These are phyloP conservation scores for Plasmodium sp. DNA, from an alignment of 169 alveolate species.

Conservation along the genomic window DNA sequence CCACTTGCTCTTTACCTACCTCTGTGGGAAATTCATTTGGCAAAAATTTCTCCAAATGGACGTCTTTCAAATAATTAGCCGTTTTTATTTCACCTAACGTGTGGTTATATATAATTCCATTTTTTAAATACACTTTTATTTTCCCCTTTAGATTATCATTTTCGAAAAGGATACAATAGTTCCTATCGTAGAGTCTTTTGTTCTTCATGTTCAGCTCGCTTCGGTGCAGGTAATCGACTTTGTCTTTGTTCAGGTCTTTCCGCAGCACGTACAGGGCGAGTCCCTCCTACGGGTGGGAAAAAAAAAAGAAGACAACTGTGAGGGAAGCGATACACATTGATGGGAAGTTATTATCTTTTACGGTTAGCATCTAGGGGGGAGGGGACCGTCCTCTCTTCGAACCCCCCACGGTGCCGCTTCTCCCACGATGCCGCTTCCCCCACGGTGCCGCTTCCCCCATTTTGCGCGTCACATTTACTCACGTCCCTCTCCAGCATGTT, in stretches of 20 bases:
- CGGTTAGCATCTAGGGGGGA: background rate
- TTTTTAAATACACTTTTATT: conserved; percentile 62
- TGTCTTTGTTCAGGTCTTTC: conserved; percentile 29
- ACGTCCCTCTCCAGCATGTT: conserved; percentile 47
- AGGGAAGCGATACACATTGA: background rate
- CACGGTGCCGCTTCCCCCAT: background rate
- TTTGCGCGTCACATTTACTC: background rate
- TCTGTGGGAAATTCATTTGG: background rate
- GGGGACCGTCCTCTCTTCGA: background rate
- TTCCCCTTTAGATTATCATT: conserved; percentile 63
- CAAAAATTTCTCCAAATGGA: background rate
- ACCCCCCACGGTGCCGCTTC: no score
- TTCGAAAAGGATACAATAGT: conserved; percentile 48
- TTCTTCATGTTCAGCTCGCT: conserved; percentile 47
- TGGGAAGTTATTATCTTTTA: background rate
- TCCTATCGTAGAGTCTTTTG: conserved; percentile 33
- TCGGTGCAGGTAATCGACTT: conserved; percentile 53
- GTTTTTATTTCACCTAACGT: conserved; percentile 34
- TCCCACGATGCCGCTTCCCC: background rate
- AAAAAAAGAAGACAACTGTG: background rate
- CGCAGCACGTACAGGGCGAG: conserved; percentile 33
- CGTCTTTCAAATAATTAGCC: conserved; percentile 24
- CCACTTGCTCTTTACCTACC: background rate
- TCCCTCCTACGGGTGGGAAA: conserved; percentile 15
- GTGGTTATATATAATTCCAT: conserved; percentile 52